Evolutionary conservation across 1,284 basidiomycete species (phyloP), one percentile per base, ranked within the genome.

Genomic region (Leucoagaricus sp.): DNA sequence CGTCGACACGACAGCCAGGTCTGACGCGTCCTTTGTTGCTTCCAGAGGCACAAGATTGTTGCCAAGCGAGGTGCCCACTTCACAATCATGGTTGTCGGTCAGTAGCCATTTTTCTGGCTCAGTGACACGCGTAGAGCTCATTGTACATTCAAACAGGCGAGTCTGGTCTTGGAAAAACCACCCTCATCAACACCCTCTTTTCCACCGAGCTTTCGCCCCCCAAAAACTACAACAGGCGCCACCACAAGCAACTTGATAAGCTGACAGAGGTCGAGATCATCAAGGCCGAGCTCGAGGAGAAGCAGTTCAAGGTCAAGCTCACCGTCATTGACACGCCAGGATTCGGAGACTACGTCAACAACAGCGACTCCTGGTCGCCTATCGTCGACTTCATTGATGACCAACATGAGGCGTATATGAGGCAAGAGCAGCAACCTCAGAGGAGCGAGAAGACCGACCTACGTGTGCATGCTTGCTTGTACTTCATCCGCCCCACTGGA

Each of bases 301-400:
- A 97, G 74, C 91, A 94, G 68, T 99, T 99, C 87, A 97, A 96
- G 76, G 96, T 98, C 80, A 98, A 98, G 83, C 87, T 99, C 61
- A 96, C 93, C 25, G 96, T 98, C 70, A 96, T 99, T 67, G 96
- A 99, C 76, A 98, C 96, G 21, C 96, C 96, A 59, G 96, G 96
- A 17, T 99, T 98, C 64, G 96, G 96, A 40, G 96, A 99, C 88
- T 98, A 98, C 69, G 95, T 99, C 78, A 98, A 99, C 89, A 99
- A 99, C 85, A 88, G 94, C 60, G 96, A 99, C 75, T 94, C 93
- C 42, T 99, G 96, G 96, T 82, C 87, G 19, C 96, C 97, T 57
- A 98, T 99, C 63, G 90, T 99, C 70, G 96, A 99, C 74, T 99
- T 99, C 74, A 94, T 99, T 67, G 97, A 99, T 73, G 97, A 99